Conservation (phyloP, 306 rosid genomes). For the Quercus ilex region DNA sequence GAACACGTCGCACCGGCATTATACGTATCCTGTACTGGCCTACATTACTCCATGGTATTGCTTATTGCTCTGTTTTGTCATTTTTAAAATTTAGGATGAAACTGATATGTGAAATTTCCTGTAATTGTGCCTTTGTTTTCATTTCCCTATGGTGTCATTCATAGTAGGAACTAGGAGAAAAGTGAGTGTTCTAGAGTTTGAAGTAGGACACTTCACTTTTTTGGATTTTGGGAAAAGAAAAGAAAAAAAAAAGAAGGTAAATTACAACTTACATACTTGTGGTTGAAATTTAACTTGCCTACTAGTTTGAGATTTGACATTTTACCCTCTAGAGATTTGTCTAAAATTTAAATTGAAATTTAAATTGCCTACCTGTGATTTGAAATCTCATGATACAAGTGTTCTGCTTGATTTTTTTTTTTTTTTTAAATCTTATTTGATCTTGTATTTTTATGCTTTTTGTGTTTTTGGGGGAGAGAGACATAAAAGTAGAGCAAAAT, state of each 20-base stretch:
- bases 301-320: too few relatives aligned
- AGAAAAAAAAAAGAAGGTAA: accelerated
- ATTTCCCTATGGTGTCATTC: neutral
- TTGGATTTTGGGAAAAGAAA: neutral
- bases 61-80: constrained; percentile 3
- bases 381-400: too few relatives aligned
- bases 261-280: neutral
- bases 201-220: neutral
- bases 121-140: neutral
- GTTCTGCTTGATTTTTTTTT: too few relatives aligned
- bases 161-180: neutral
- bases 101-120: neutral
- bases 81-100: neutral
- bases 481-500: accelerated
- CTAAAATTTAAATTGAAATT: too few relatives aligned
- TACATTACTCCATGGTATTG: constrained; percentile 93
- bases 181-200: neutral
- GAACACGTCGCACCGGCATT: constrained; percentile 53
- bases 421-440: too few relatives aligned
- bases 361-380: accelerated
- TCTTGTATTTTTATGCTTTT: too few relatives aligned
- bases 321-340: accelerated
- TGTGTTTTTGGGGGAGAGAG: too few relatives aligned
- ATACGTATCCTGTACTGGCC: constrained; percentile 70
- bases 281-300: too few relatives aligned